These are phyloP conservation scores for Chalciporus sphaerocephalus DNA, from an alignment of 768 basidiomycete species.

Conservation along the genomic window DNA sequence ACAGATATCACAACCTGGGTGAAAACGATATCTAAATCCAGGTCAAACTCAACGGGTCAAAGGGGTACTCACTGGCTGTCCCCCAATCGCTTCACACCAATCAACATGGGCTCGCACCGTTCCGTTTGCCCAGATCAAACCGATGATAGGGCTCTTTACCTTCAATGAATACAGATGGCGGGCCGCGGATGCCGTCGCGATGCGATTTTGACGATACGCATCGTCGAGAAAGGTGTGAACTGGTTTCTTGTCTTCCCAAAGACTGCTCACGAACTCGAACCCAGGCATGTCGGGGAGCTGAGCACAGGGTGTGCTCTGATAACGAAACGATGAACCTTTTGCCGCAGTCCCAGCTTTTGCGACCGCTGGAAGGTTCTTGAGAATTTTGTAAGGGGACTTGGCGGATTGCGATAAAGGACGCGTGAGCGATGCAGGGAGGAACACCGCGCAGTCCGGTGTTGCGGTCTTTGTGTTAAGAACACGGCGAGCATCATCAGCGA, in stretches of 20 bases:
- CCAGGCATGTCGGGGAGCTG: slow-evolving; percentile 43
- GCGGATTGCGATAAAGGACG: slow-evolving; percentile 40
- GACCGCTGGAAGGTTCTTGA: slow-evolving; percentile 39
- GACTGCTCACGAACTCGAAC: slow-evolving; percentile 51
- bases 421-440: slow-evolving; percentile 39
- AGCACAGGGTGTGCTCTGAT: slow-evolving; percentile 47
- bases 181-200: slow-evolving; percentile 46
- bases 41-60: background rate
- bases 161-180: slow-evolving; percentile 48
- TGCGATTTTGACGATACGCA: slow-evolving; percentile 56
- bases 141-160: slow-evolving; percentile 46
- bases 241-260: slow-evolving; percentile 62
- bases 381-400: slow-evolving; percentile 44
- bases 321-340: slow-evolving; percentile 46
- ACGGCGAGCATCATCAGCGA: slow-evolving; percentile 29
- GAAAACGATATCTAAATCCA: background rate
- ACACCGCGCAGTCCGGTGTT: slow-evolving; percentile 47
- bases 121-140: slow-evolving; percentile 51
- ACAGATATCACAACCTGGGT: slow-evolving; percentile 47
- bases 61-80: slow-evolving; percentile 32
- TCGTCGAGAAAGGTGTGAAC: slow-evolving; percentile 45
- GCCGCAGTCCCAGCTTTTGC: slow-evolving; percentile 35
- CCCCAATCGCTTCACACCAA: slow-evolving; percentile 41
- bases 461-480: slow-evolving; percentile 45
- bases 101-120: slow-evolving; percentile 52